Evolutionary conservation across 2,329 filamentous ascomycete genomes (phyloP), one percentile per base, ranked within the genome.

Genomic region (Trichoderma pleuroti): DNA sequence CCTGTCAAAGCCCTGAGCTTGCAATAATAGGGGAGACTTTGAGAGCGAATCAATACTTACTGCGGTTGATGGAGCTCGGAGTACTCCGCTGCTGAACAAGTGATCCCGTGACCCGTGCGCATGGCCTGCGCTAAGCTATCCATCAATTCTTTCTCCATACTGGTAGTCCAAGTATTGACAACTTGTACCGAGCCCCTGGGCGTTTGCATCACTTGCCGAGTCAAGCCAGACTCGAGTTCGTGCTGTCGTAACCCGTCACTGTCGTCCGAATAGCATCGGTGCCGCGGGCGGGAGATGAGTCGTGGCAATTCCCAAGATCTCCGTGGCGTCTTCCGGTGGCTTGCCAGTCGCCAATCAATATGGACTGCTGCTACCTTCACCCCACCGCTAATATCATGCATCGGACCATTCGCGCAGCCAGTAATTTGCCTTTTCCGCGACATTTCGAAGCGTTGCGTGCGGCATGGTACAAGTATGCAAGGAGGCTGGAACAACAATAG

Each of bases 381-480:
- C 61, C 61, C 61, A 14, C 61, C 42, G 32, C 42, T 64, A 64
- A 52, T 64, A 46, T 64, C 32, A 64, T 52, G 34, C 28, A 62
- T 64, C 61, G 52, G 61, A n/a, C 63, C 46, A 66, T 66, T 36
- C n/a, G 21, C 30, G n/a, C 46, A 56, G 56, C 30, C 49, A 56
- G 49, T 42, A 57, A 54, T 54, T 66, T 56, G 63, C 49, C 32
- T 34, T 42, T 28, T 42, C 63, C 34, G 11, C 32, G 14, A 66
- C 49, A 57, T 42, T 49, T 57, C 32, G 21, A 57, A 24, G 18
- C 2, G 49, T 14, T 30, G 46, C 24, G 14, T 42, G 18, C 36
- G 36, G n/a, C n/a, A n/a, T n/a, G n/a, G n/a, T n/a, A n/a, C n/a
- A n/a, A 39, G 36, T 30, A 66, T 66, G 63, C 63, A 57, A 66